These are phyloP conservation scores for Luvunga scandens DNA, from an alignment of 345 rosid genomes.

Conservation along the genomic window DNA sequence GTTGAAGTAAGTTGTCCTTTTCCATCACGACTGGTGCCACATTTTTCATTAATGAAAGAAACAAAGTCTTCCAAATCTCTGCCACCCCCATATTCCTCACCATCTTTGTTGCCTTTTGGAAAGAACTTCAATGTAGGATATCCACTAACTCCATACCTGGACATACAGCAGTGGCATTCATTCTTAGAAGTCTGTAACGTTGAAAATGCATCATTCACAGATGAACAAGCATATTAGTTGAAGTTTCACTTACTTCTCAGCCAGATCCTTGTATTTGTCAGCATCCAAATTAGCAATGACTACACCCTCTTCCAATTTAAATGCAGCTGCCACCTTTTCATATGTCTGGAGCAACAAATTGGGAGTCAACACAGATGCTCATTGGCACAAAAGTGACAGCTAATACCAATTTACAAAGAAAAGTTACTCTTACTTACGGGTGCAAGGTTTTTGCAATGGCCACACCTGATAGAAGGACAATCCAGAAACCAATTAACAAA, in stretches of 20 bases:
- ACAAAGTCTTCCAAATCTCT: constrained; percentile 91
- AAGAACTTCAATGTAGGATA: constrained; percentile 91
- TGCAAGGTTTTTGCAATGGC: constrained; percentile 96
- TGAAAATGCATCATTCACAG: not conserved
- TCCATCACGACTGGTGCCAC: constrained; percentile 80
- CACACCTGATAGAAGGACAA: constrained; percentile 70
- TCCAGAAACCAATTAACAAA: constrained; percentile 10
- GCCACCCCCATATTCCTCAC: constrained; percentile 90
- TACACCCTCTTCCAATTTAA: constrained; percentile 71
- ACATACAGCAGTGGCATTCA: not conserved
- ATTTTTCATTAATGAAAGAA: constrained; percentile 74
- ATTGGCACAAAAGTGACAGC: not conserved
- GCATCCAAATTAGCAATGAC: constrained; percentile 93
- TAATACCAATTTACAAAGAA: not conserved
- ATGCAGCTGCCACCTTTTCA: constrained; percentile 89
- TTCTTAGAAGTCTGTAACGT: not conserved
- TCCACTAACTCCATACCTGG: constrained; percentile 88
- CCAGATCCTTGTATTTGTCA: constrained; percentile 73
- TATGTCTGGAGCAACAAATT: constrained; percentile 46
- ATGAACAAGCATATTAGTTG: not conserved
- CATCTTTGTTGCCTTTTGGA: constrained; percentile 88
- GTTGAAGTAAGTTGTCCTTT: constrained; percentile 84
- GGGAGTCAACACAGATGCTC: constrained; percentile 4
- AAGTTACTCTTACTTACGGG: constrained; percentile 56
- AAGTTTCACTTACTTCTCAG: constrained; percentile 63